Evolutionary conservation across 805 yeast genomes (phyloP).

Genomic region (Lipomyces orientalis): DNA sequence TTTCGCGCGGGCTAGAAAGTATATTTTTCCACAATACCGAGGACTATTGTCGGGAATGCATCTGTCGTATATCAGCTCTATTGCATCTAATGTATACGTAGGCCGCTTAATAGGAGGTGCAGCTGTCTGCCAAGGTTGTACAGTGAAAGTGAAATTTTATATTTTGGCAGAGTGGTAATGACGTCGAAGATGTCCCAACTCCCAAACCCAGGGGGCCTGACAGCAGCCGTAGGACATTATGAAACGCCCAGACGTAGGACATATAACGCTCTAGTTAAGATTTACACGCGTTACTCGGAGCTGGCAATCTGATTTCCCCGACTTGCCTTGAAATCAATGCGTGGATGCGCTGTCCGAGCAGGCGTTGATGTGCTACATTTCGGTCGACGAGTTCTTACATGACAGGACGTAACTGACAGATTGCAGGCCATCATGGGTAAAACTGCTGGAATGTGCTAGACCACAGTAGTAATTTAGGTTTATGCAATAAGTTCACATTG

Average conservation of each 20-base stretch:
- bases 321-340: neutral
- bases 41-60: neutral
- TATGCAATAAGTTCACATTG: neutral
- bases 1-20: neutral
- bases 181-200: too few species aligned
- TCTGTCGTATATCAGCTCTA: neutral
- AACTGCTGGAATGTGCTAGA: neutral
- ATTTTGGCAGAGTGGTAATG: too few species aligned
- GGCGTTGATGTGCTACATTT: too few species aligned
- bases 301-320: neutral
- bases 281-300: neutral
- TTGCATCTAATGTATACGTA: neutral
- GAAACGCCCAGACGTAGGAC: too few species aligned
- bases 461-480: neutral
- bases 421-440: neutral
- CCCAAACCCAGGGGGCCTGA: too few species aligned
- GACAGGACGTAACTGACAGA: too few species aligned
- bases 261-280: too few species aligned
- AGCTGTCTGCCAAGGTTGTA: neutral
- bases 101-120: neutral
- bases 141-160: neutral
- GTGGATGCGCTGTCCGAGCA: neutral
- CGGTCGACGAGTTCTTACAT: neutral
- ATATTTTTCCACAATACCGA: neutral
- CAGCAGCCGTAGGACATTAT: too few species aligned